Conservation (phyloP, 2,329 filamentous ascomycete species). For the Coniosporium tulheliwenetii region DNA sequence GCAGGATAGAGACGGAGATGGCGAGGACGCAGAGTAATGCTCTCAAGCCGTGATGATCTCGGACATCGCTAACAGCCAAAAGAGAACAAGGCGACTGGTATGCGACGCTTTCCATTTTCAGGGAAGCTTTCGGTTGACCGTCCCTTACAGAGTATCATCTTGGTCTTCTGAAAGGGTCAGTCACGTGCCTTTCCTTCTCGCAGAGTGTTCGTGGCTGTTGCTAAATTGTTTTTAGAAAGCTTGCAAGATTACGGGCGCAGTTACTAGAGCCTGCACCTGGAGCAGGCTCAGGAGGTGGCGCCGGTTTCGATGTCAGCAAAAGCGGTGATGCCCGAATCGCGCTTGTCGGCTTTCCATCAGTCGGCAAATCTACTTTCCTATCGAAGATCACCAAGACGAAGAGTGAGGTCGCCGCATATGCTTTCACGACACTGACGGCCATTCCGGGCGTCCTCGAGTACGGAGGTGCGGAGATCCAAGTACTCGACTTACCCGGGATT, state of each 20-base stretch:
- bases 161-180: conserved; percentile 88
- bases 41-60: conserved; percentile 3
- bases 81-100: conserved; percentile 99
- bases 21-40: conserved; percentile 82
- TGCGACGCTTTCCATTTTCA: conserved; percentile 15
- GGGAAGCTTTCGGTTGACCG: conserved; percentile 5
- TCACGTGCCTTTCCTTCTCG: neutral
- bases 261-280: conserved; percentile 80
- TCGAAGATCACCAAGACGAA: conserved; percentile 98
- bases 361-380: conserved; percentile 97
- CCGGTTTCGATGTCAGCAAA: conserved; percentile 83
- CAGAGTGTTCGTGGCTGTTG: neutral
- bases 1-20: conserved; percentile 99
- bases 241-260: conserved; percentile 85
- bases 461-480: conserved; percentile 93
- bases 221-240: conserved; percentile 50
- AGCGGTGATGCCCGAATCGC: conserved; percentile 93
- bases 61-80: conserved; percentile 18
- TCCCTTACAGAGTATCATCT: conserved; percentile 74
- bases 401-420: conserved; percentile 88
- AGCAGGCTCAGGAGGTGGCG: conserved; percentile 58
- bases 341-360: conserved; percentile 94
- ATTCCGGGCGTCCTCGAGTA: conserved; percentile 97
- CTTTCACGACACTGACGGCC: conserved; percentile 93
- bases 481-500: conserved; percentile 93